Base-by-base conservation (phyloP, 495 filamentous ascomycete genomes). In the Aspergillus cavernicola region DNA sequence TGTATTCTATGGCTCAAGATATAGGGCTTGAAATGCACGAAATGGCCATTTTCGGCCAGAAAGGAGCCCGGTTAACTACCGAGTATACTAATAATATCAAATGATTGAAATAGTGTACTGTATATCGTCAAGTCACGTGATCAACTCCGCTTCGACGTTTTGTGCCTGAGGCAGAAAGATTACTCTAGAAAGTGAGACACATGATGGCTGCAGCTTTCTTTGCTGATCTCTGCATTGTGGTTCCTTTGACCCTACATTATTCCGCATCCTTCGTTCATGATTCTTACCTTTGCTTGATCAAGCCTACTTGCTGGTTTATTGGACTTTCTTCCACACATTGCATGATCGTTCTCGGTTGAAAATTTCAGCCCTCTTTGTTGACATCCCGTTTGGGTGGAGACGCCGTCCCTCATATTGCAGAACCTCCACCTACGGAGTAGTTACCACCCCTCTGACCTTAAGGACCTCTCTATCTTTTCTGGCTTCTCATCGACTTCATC, bases 311-410 rank as follows among this genome's bases (percentile, higher is more conserved):
- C n/a, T n/a, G 12, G 15, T 22, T 44, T 20, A 20, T 24, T 26
- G 16, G 8, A 22, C 43, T 35, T 28, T 18, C 39, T 29, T 33
- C 11, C 11, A 33, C 31, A 33, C 11, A 33, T n/a, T 11, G 22
- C 26, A 23, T 41, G 26, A 41, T 48, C 41, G 16, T 19, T 38
- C 24, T 42, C 38, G 24, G 4, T 28, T 28, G 24, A 28, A n/a
- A n/a, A 52, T 47, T 41, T 53, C 45, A 36, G 1, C 42, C 16
- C 12, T 23, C 37, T 18, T 36, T 49, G 28, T 50, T 55, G 45
- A 55, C 50, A 33, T 29, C 35, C 53, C 42, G 45, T 55, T 53
- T 28, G 45, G 45, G 58, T 60, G 58, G 58, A 54, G 53, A 54
- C 43, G 22, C 58, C 50, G 50, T 44, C 42, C 50, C 49, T 45